Conservation (phyloP, 257 asterid genomes). For the Agastache rugosa region DNA sequence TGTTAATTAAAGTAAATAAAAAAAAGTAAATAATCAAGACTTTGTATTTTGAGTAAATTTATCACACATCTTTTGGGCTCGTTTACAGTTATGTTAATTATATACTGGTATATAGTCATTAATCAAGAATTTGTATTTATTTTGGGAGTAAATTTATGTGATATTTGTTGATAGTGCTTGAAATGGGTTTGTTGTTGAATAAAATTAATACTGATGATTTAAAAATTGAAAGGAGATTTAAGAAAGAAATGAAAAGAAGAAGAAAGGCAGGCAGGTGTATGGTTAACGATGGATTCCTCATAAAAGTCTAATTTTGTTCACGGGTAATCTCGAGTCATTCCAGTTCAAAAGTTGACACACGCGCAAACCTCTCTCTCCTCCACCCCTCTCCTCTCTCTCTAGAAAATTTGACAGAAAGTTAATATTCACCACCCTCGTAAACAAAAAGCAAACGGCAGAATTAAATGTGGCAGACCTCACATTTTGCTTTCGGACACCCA, state of each 20-base stretch:
- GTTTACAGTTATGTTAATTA: neutral
- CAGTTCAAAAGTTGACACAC: constrained; percentile 73
- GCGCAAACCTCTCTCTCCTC: constrained; percentile 42
- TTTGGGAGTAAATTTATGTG: neutral
- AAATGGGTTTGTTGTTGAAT: no score
- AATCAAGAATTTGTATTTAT: neutral
- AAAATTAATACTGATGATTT: neutral
- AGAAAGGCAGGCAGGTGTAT: constrained; percentile 49
- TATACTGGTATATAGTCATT: neutral
- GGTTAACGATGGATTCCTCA: constrained; percentile 47
- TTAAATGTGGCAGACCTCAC: constrained; percentile 44
- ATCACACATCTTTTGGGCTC: no score
- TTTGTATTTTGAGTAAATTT: no score
- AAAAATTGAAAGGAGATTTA: no score
- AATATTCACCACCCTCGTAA: constrained; percentile 32
- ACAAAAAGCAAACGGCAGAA: constrained; percentile 21
- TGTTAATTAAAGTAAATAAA: no score
- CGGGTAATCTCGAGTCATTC: constrained; percentile 64
- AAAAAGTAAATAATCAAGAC: no score
- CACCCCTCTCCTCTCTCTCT: constrained; percentile 49
- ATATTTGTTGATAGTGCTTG: neutral
- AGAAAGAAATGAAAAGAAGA: no score
- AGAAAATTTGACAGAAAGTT: constrained; percentile 29
- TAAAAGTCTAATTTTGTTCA: constrained; percentile 56
- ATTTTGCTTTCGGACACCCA: constrained; percentile 47